Evolutionary conservation across 345 rosid species (phyloP).

Genomic region (Acer saccharum): DNA sequence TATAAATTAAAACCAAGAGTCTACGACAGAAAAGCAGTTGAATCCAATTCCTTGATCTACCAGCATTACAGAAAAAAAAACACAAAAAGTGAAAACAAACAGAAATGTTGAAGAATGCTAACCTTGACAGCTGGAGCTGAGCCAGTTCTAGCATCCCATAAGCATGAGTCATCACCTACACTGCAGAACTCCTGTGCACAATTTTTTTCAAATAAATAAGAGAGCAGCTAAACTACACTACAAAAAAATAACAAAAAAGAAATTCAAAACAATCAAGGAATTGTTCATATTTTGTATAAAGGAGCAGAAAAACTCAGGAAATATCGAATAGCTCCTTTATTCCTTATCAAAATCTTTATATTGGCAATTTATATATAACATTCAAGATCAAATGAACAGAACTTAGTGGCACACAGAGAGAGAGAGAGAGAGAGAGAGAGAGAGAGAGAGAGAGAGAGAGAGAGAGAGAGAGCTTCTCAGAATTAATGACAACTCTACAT

Average conservation of each 20-base stretch:
- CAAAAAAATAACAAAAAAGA: not conserved
- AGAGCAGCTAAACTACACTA: not conserved
- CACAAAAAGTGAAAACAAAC: not conserved
- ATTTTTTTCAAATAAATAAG: not conserved
- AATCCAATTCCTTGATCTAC: not conserved
- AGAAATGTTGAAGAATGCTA: not conserved
- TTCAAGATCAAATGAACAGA: not conserved
- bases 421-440: not conserved
- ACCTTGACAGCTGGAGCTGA: constrained; percentile 61
- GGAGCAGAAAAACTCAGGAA: not conserved
- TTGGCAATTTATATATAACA: not conserved
- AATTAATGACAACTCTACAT: not conserved
- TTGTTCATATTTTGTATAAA: not conserved
- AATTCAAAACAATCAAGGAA: not conserved
- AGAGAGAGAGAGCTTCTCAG: not conserved
- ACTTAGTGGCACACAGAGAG: not conserved
- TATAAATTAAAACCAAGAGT: too few relatives aligned
- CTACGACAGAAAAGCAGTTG: not conserved
- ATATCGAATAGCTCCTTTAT: not conserved
- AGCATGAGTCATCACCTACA: constrained; percentile 73
- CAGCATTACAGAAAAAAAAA: not conserved
- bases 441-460: not conserved
- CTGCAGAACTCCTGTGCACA: constrained; percentile 62
- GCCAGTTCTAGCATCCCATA: constrained; percentile 73
- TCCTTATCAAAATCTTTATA: not conserved